Conservation (phyloP, 768 basidiomycete genomes). For the Plicaturopsis crispa region DNA sequence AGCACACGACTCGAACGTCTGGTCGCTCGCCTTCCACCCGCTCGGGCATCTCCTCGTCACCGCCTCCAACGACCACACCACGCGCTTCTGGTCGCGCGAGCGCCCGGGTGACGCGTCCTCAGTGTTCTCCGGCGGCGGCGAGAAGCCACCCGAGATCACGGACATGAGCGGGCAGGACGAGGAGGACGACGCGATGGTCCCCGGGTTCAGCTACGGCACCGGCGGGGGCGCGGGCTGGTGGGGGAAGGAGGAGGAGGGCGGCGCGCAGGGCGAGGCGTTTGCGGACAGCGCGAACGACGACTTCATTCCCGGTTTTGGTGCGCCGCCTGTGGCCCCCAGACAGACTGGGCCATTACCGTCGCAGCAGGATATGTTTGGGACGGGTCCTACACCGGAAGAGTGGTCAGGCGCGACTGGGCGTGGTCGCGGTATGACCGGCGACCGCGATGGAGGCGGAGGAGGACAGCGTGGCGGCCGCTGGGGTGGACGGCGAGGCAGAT, state of each 20-base stretch:
- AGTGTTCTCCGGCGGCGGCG: conserved; percentile 74
- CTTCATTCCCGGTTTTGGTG: conserved; percentile 59
- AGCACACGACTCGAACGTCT: conserved; percentile 97
- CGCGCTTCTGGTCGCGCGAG: conserved; percentile 96
- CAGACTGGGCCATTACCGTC: conserved; percentile 30
- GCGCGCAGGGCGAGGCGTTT: conserved; percentile 9
- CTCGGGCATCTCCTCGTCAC: conserved; percentile 91
- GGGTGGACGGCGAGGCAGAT: conserved; percentile 19
- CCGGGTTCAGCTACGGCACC: conserved; percentile 55
- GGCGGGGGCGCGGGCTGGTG: conserved; percentile 28
- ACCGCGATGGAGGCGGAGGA: conserved; percentile 25
- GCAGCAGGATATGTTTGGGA: conserved; percentile 46
- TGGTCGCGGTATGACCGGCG: conserved; percentile 22
- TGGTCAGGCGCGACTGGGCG: conserved; percentile 20
- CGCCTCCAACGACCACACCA: conserved; percentile 97
- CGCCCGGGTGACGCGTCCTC: conserved; percentile 76
- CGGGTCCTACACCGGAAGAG: conserved; percentile 18
- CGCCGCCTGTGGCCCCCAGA: conserved; percentile 24
- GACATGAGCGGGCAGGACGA: conserved; percentile 60
- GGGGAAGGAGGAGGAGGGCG: conserved; percentile 37
- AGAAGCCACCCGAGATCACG: conserved; percentile 70
- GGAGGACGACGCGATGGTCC: conserved; percentile 66
- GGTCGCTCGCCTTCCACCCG: conserved; percentile 92
- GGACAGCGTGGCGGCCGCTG: conserved; percentile 24
- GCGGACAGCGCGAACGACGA: conserved; percentile 35